Evolutionary conservation across 2,329 filamentous ascomycete genomes (phyloP).

Genomic region (Pseudodiploospora longispora): DNA sequence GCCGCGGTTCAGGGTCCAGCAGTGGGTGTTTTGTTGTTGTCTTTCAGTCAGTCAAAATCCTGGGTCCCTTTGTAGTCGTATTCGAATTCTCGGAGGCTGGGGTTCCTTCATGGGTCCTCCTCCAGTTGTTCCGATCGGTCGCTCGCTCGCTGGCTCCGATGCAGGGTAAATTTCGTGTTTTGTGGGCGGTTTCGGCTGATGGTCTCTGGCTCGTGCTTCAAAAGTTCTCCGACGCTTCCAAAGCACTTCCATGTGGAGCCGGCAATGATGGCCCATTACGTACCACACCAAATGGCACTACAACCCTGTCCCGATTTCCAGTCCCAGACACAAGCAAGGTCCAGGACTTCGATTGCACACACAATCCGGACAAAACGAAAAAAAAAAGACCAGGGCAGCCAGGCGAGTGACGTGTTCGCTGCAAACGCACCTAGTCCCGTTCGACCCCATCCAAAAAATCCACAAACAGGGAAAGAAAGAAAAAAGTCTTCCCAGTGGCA

Average conservation of each 20-base stretch:
- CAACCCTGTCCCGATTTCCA: no score
- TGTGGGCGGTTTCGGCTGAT: conserved; percentile 4
- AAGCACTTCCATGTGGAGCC: conserved; percentile 8
- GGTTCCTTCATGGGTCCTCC: not conserved
- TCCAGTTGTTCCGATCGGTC: not conserved
- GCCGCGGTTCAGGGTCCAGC: no score
- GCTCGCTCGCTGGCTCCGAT: not conserved
- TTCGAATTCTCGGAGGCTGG: not conserved
- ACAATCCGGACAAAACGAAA: not conserved
- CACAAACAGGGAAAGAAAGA: not conserved
- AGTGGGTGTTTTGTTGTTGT: no score
- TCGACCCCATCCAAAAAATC: not conserved
- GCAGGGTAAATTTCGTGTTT: not conserved
- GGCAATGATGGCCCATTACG: not conserved
- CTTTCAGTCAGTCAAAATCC: not conserved
- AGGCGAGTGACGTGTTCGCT: not conserved
- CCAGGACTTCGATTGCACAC: conserved; percentile 3
- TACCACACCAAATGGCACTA: no score
- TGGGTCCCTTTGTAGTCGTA: not conserved
- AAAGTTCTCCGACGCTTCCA: conserved; percentile 5
- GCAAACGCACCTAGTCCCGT: not conserved
- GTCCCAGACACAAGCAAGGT: not conserved
- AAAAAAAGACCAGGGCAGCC: not conserved
- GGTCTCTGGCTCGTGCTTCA: not conserved
- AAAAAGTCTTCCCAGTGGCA: not conserved